phyloP scores from a whole-genome alignment of 495 filamentous ascomycete genomes.

The Apodospora peruviana region DNA sequence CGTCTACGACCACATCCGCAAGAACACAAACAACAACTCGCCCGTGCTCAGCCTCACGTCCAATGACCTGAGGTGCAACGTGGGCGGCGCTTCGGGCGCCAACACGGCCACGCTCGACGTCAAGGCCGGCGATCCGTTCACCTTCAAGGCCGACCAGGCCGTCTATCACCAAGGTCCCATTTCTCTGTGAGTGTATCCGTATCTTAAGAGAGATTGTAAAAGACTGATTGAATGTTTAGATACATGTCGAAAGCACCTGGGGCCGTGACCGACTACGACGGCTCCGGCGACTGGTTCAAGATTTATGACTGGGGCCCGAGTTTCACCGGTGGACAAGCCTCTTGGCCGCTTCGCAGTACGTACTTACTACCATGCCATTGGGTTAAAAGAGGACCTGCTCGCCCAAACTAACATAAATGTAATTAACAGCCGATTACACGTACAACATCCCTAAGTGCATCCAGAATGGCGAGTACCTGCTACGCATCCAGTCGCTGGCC shows the following conservation, averaged over 20 bases:
- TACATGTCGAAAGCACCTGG: constrained; percentile 50
- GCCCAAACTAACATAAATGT: background rate
- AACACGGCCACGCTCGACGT: constrained; percentile 42
- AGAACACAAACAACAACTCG: constrained; percentile 54
- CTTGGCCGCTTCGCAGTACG: constrained; percentile 39
- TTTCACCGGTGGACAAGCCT: constrained; percentile 26
- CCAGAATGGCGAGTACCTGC: constrained; percentile 54
- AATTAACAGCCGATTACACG: constrained; percentile 35
- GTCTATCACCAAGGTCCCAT: constrained; percentile 59
- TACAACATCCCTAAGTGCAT: constrained; percentile 51
- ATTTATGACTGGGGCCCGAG: constrained; percentile 42
- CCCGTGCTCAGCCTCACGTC: constrained; percentile 50
- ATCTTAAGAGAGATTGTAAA: too few relatives aligned
- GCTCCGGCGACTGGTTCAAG: constrained; percentile 52
- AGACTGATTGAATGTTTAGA: constrained; percentile 1
- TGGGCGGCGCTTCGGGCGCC: constrained; percentile 41
- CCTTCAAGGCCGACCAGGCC: constrained; percentile 43
- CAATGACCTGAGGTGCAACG: constrained; percentile 54
- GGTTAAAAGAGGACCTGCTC: too few relatives aligned
- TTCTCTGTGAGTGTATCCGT: constrained; percentile 44
- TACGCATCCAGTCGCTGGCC: constrained; percentile 56
- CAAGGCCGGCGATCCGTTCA: constrained; percentile 47
- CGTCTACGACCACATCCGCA: constrained; percentile 48
- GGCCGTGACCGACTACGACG: constrained; percentile 38
- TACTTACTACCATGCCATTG: background rate